A percentile compares a stretch with the other conserved stretches of the same genome.
Evolutionary conservation across 345 rosid species (phyloP).

Genomic region (Cardamine resedifolia): DNA sequence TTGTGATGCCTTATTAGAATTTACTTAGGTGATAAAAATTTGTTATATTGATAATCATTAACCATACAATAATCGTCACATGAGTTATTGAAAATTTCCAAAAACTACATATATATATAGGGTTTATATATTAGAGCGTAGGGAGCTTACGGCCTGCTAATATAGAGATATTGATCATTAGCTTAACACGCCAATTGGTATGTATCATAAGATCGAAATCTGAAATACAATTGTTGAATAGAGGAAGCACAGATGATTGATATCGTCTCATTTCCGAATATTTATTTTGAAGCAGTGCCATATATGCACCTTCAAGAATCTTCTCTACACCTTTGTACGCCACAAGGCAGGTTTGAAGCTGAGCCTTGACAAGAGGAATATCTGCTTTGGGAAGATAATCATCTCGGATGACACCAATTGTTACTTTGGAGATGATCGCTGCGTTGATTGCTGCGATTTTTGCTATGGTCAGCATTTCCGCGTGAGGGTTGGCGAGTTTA

Average conservation of each 20-base stretch:
- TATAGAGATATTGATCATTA: not conserved
- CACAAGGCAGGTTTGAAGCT: not conserved
- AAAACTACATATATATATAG: not conserved
- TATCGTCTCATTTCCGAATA: conserved; percentile 13
- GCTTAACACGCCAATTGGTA: not conserved
- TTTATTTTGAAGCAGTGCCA: not conserved
- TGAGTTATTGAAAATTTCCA: not conserved
- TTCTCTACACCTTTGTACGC: not conserved
- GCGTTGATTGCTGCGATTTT: conserved; percentile 15
- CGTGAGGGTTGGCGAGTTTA: not conserved
- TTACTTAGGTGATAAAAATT: not conserved
- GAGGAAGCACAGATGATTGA: conserved; percentile 12
- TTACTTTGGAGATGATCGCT: not conserved
- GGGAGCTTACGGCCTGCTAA: not conserved
- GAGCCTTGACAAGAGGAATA: not conserved
- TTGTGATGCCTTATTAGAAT: not conserved
- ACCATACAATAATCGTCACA: not conserved
- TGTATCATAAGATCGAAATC: not conserved
- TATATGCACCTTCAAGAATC: not conserved
- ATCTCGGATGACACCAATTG: not conserved
- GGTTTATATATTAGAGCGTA: not conserved
- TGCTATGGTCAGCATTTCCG: not conserved
- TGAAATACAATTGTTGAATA: not conserved
- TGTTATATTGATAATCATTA: not conserved
- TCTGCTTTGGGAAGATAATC: not conserved